phyloP scores from a whole-genome alignment of 2,329 filamentous ascomycete species.

The Pseudocercospora eumusae region DNA sequence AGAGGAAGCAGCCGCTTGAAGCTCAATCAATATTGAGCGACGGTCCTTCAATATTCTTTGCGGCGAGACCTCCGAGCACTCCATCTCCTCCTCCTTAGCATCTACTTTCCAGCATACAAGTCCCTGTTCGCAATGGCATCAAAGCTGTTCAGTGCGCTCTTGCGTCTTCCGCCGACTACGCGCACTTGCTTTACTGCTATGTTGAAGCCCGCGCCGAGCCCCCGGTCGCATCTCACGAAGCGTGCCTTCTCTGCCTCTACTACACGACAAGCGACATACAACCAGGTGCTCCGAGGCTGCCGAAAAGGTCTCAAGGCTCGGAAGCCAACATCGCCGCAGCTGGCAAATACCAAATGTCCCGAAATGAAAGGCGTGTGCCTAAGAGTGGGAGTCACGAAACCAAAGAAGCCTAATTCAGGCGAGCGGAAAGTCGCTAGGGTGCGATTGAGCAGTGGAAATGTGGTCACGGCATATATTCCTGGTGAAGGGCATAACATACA shows the following conservation, averaged over 20 bases:
- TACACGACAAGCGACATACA: constrained; percentile 49
- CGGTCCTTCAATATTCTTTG: neutral
- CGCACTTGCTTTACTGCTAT: constrained; percentile 31
- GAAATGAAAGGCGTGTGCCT: constrained; percentile 94
- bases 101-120: neutral
- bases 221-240: constrained; percentile 26
- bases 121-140: constrained; percentile 40
- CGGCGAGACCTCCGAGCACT: neutral
- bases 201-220: constrained; percentile 28
- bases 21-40: no score
- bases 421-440: constrained; percentile 95
- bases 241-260: constrained; percentile 45
- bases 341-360: constrained; percentile 64
- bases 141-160: constrained; percentile 43
- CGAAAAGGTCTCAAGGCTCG: constrained; percentile 77
- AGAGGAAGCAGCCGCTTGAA: no score
- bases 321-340: constrained; percentile 83
- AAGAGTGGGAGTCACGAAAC: constrained; percentile 88
- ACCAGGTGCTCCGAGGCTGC: constrained; percentile 64
- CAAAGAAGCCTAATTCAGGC: constrained; percentile 98
- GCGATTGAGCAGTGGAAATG: constrained; percentile 78
- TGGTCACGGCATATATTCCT: constrained; percentile 91
- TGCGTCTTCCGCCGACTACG: constrained; percentile 39
- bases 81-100: neutral
- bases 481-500: constrained; percentile 98